Evolutionary conservation across 2,329 filamentous ascomycete species (phyloP).

Genomic region (Chaetomiaceae sp.): DNA sequence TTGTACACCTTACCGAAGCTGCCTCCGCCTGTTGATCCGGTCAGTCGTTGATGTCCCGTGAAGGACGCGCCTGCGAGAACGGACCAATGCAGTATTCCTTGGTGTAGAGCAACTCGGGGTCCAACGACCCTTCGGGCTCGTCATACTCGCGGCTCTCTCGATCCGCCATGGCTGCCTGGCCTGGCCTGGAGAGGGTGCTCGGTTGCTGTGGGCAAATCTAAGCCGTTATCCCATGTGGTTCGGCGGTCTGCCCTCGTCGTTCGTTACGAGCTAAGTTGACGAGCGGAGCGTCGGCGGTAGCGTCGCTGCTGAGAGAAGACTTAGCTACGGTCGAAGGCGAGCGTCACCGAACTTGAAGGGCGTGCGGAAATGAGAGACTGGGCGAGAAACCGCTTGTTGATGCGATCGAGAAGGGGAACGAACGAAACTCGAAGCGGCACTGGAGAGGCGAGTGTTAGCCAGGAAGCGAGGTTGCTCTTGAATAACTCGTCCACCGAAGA

Average conservation of each 20-base stretch:
- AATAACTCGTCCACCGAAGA: neutral
- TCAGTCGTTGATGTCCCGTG: conserved; percentile 16
- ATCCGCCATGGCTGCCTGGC: conserved; percentile 39
- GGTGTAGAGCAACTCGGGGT: conserved; percentile 87
- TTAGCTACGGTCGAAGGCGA: too few relatives aligned
- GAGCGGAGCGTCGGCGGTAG: too few relatives aligned
- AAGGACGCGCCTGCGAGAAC: conserved; percentile 20
- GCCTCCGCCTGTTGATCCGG: conserved; percentile 63
- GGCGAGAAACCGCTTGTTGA: neutral
- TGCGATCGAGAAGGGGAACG: neutral
- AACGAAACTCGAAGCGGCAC: neutral
- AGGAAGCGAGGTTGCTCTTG: neutral
- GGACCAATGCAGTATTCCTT: conserved; percentile 85
- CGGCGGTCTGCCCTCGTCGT: too few relatives aligned
- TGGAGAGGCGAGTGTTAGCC: neutral
- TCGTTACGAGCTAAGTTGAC: too few relatives aligned
- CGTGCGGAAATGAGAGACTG: neutral
- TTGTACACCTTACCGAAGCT: conserved; percentile 99
- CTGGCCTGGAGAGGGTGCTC: neutral
- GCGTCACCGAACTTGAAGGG: too few relatives aligned
- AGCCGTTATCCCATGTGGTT: too few relatives aligned
- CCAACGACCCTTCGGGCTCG: conserved; percentile 52
- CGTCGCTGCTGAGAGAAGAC: too few relatives aligned
- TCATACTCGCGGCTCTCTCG: conserved; percentile 40
- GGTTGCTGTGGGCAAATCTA: neutral